phyloP scores from a whole-genome alignment of 164 flowering plant species.

The Stephania cephalantha region DNA sequence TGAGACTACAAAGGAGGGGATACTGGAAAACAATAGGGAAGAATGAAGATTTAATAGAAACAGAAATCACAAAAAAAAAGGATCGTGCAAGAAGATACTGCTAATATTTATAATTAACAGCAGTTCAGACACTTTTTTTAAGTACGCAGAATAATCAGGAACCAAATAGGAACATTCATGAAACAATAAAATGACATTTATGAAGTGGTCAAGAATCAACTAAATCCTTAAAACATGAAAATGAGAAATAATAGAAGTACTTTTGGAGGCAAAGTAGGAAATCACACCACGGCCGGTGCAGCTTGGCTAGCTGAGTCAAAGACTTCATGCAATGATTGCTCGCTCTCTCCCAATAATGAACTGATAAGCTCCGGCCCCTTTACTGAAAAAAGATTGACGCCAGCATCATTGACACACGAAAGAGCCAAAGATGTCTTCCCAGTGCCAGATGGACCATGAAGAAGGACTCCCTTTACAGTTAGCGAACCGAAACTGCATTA shows the following conservation, averaged over 20 bases:
- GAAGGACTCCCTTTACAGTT: slow-evolving; percentile 87
- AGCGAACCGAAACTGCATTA: slow-evolving; percentile 57
- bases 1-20: not conserved
- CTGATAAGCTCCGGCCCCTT: slow-evolving; percentile 87
- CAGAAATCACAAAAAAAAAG: not conserved
- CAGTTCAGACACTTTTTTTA: no score
- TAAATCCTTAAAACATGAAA: not conserved
- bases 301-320: slow-evolving; percentile 69
- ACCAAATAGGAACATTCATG: not conserved
- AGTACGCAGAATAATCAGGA: not conserved
- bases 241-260: not conserved
- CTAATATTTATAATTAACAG: not conserved
- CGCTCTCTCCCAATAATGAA: slow-evolving; percentile 82
- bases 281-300: slow-evolving; percentile 83
- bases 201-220: not conserved
- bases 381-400: slow-evolving; percentile 65
- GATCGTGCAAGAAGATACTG: not conserved
- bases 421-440: slow-evolving; percentile 88
- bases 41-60: not conserved
- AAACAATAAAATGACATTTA: not conserved
- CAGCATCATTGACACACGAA: slow-evolving; percentile 66
- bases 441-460: slow-evolving; percentile 94
- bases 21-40: not conserved
- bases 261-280: slow-evolving; percentile 1
- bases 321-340: slow-evolving; percentile 61